Percentiles rank a stretch among this genome's conserved stretches.
These are phyloP conservation scores for Macrolepiota albuminosa DNA, from an alignment of 768 basidiomycete species.

Conservation along the genomic window DNA sequence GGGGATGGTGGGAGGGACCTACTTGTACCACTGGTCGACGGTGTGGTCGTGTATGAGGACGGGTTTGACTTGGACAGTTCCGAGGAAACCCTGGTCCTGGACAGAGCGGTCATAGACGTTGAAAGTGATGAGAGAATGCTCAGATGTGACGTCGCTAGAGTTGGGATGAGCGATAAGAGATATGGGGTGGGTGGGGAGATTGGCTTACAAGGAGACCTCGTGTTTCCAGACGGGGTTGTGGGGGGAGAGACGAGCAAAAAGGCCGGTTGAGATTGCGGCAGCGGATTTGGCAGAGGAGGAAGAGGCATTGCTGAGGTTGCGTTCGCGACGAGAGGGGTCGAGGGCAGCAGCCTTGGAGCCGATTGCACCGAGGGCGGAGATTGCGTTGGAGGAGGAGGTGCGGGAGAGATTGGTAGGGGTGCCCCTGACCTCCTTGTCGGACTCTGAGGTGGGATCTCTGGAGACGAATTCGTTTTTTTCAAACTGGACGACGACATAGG, in stretches of 20 bases:
- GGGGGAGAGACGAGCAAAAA: conserved; percentile 64
- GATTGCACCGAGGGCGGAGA: conserved; percentile 64
- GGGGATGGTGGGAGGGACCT: conserved; percentile 25
- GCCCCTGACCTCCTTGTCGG: conserved; percentile 87
- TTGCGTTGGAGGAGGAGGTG: conserved; percentile 53
- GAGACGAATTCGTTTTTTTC: conserved; percentile 99
- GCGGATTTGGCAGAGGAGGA: conserved; percentile 37
- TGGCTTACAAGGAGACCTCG: conserved; percentile 91
- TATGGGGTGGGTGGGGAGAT: background rate
- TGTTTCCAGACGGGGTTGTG: conserved; percentile 99
- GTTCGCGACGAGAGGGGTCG: conserved; percentile 21
- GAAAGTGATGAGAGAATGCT: conserved; percentile 76
- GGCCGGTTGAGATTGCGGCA: conserved; percentile 30
- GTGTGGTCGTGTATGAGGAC: conserved; percentile 88
- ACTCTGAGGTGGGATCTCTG: conserved; percentile 80
- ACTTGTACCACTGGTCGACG: conserved; percentile 98
- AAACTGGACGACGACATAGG: conserved; percentile 96
- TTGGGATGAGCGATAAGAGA: conserved; percentile 10
- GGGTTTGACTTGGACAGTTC: conserved; percentile 88
- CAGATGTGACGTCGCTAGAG: conserved; percentile 87
- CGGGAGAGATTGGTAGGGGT: conserved; percentile 53
- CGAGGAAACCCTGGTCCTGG: conserved; percentile 84
- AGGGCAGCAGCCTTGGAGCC: conserved; percentile 38
- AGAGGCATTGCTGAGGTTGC: conserved; percentile 37
- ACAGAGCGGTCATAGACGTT: conserved; percentile 89